Base-by-base conservation (phyloP, 495 filamentous ascomycete genomes). In the Aspergillus nanangensis region DNA sequence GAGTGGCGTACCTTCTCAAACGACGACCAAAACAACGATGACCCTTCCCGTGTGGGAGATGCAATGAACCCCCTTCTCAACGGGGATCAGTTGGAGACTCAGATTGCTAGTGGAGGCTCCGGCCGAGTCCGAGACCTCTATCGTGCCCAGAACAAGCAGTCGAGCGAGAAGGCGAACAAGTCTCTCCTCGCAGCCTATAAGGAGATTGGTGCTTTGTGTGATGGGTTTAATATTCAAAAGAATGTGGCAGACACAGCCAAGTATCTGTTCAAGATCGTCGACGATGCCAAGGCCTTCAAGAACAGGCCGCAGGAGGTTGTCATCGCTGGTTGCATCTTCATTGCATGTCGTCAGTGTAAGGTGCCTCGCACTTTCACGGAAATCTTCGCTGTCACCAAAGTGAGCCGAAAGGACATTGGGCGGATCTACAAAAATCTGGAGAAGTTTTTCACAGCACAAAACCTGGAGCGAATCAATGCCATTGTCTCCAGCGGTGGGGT, bases 1-100 rank as follows among this genome's bases (percentile, higher is more conserved):
- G 93, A 98, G 71, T 98, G 93, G 93, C 88, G 93, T 56, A 98
- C 94, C 7, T 98, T 98, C 66, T 86, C 88, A 47, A 96, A 96
- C 67, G 93, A 98, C 56, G 94, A 98, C 57, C 88, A 95, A 63
- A 89, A 86, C 61, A 89, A 86, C 60, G 93, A 96, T 52, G 93
- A 98, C 61, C 93, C 93, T 1, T 94, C 88, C 41, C 93, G 93
- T 89, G 93, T 98, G 53, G 93, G 93, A 67, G 93, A 97, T 40
- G 88, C 81, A 0, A 79, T 81, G 31, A 96, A 97, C 56, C 78
- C 85, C 15, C 77, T 97, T 45, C 77, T 95, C 31, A 90, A 95
- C 55, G 94, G 92, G 36, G 84, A 88, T 48, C 91, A 96, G 68
- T 83, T 98, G 33, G 83, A 95, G 63, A 98, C 93, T 7, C 80